phyloP scores from a whole-genome alignment of 768 basidiomycete species.

The Baorangia bicolor region DNA sequence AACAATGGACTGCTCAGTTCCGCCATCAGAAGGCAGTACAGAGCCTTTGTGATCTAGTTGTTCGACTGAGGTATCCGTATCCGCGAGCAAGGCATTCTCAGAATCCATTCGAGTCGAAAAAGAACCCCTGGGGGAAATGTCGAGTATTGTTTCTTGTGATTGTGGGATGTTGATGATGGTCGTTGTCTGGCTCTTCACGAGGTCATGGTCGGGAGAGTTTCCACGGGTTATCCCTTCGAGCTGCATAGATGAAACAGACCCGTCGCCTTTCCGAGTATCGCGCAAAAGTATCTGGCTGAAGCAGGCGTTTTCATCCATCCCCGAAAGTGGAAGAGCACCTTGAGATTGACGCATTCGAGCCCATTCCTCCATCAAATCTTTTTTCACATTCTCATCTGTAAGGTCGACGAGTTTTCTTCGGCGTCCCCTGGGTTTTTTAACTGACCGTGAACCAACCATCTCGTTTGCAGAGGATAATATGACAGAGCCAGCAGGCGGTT shows the following conservation, averaged over 20 bases:
- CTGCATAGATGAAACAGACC: background rate
- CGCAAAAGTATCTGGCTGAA: background rate
- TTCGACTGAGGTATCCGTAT: background rate
- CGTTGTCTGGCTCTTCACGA: background rate
- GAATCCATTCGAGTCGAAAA: background rate
- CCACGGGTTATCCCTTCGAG: background rate
- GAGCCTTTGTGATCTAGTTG: background rate
- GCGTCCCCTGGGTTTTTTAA: conserved; percentile 15
- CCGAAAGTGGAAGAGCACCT: conserved; percentile 19
- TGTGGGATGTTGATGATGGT: background rate
- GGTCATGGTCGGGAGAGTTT: background rate
- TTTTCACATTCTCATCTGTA: conserved; percentile 21
- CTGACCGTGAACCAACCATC: background rate
- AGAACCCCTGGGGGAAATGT: background rate
- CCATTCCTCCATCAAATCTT: conserved; percentile 32
- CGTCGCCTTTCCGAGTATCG: background rate
- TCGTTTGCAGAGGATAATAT: background rate
- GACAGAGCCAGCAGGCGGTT: conserved; percentile 1
- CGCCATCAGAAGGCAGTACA: background rate
- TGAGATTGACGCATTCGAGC: conserved; percentile 30
- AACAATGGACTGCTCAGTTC: background rate
- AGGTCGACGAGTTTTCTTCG: conserved; percentile 15
- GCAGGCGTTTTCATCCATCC: conserved; percentile 2
- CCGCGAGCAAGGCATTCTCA: background rate
- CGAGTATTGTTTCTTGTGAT: background rate